A percentile compares a stretch with the other conserved stretches of the same genome.
Conservation (phyloP, 176 grass and related monocot species). For the Oropetium thomaeum region DNA sequence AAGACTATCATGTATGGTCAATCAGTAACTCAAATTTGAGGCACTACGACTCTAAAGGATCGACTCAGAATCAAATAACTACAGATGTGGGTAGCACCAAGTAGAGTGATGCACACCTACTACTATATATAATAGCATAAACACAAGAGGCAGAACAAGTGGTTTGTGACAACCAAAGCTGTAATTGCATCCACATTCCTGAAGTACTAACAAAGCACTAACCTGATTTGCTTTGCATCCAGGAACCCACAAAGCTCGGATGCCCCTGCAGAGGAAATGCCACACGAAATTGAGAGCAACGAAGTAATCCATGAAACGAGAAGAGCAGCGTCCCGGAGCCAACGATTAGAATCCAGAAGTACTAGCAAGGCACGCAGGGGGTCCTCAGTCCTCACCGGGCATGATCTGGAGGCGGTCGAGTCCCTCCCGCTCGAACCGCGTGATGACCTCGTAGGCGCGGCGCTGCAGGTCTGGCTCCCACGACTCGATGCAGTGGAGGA, state of each 20-base stretch:
- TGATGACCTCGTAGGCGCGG: conserved; percentile 76
- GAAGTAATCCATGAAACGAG: neutral
- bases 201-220: neutral
- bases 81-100: neutral
- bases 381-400: conserved; percentile 76
- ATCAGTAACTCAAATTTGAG: neutral
- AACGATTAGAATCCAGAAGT: neutral
- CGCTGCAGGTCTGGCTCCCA: conserved; percentile 61
- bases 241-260: conserved; percentile 72
- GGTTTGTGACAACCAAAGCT: neutral
- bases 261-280: conserved; percentile 48
- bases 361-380: neutral
- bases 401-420: conserved; percentile 94
- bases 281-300: neutral
- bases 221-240: conserved; percentile 80
- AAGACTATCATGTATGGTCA: neutral
- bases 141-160: neutral
- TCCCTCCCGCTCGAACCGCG: conserved; percentile 74
- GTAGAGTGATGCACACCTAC: neutral
- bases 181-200: neutral
- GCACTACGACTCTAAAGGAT: neutral
- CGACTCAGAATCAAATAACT: neutral
- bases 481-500: conserved; percentile 71
- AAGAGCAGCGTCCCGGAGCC: neutral
- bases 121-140: neutral